Percentiles rank a stretch among this genome's conserved stretches.
Evolutionary conservation across 192 early-diverging fungal genomes (phyloP).

Genomic region (Gaertneriomyces sp.): DNA sequence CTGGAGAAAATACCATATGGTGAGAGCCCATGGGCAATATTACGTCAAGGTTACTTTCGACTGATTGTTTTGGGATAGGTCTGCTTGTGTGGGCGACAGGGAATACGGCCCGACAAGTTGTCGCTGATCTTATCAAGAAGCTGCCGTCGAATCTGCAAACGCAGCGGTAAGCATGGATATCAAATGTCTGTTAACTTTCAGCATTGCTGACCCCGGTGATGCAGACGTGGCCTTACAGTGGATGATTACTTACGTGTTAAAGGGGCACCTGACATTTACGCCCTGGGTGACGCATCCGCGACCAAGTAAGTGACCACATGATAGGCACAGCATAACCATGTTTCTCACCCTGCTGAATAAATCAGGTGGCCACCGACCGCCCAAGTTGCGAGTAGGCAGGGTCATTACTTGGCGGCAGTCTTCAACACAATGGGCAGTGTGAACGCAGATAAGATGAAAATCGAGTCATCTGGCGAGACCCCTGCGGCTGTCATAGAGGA

Average conservation of each 20-base stretch:
- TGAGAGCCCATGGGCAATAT: not conserved
- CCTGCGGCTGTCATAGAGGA: conserved; percentile 31
- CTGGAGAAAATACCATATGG: conserved; percentile 68
- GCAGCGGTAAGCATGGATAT: conserved; percentile 30
- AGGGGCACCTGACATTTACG: conserved; percentile 60
- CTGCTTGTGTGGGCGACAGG: conserved; percentile 86
- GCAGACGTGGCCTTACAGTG: conserved; percentile 64
- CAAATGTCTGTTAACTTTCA: not conserved
- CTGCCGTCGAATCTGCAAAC: conserved; percentile 57
- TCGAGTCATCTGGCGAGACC: conserved; percentile 13
- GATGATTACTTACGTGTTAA: conserved; percentile 70
- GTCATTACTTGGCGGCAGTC: conserved; percentile 73
- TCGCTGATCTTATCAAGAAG: conserved; percentile 62
- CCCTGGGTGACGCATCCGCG: conserved; percentile 70
- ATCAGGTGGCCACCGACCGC: conserved; percentile 67
- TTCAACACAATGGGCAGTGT: conserved; percentile 58
- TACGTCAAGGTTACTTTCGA: not conserved
- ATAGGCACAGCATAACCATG: not conserved
- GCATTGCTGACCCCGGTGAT: not conserved
- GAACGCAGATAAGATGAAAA: conserved; percentile 13
- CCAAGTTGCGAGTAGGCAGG: conserved; percentile 86
- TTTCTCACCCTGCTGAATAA: not conserved
- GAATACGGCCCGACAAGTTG: conserved; percentile 66
- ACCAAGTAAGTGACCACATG: conserved; percentile 53
- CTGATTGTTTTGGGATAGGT: conserved; percentile 14